A percentile compares a stretch with the other conserved stretches of the same genome.
Evolutionary conservation across 2,329 filamentous ascomycete species (phyloP).

Genomic region (Cordyceps farinosa): DNA sequence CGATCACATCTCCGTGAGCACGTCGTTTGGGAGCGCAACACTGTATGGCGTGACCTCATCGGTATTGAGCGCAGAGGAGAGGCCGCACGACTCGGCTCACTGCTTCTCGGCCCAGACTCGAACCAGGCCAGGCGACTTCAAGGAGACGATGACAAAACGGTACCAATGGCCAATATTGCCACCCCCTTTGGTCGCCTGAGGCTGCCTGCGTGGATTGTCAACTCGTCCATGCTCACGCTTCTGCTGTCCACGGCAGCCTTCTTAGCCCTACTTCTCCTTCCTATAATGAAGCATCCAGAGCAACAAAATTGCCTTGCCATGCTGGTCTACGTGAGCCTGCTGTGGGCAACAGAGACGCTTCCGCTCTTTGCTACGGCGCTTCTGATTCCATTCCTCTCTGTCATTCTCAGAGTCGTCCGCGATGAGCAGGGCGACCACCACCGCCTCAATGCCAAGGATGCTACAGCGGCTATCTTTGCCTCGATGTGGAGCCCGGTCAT

Average conservation of each 20-base stretch:
- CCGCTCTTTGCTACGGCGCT: slow-evolving; percentile 95
- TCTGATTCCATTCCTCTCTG: slow-evolving; percentile 87
- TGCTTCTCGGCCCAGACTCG: slow-evolving; percentile 72
- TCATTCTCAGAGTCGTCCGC: slow-evolving; percentile 79
- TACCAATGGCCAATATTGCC: slow-evolving; percentile 62
- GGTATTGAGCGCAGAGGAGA: slow-evolving; percentile 94
- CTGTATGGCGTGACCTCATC: slow-evolving; percentile 98
- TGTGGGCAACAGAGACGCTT: slow-evolving; percentile 98
- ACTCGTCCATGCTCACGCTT: slow-evolving; percentile 74
- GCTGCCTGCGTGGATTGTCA: slow-evolving; percentile 79
- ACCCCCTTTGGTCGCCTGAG: slow-evolving; percentile 77
- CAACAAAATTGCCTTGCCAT: slow-evolving; percentile 96
- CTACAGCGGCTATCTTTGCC: slow-evolving; percentile 80
- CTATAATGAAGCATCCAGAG: slow-evolving; percentile 81
- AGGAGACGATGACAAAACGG: slow-evolving; percentile 70
- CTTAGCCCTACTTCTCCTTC: slow-evolving; percentile 66
- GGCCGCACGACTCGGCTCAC: slow-evolving; percentile 84
- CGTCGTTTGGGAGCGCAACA: slow-evolving; percentile 98
- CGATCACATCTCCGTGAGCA: slow-evolving; percentile 90
- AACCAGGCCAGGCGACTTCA: slow-evolving; percentile 71
- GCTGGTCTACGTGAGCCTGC: slow-evolving; percentile 84
- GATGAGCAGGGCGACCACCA: slow-evolving; percentile 63
- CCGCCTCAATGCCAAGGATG: slow-evolving; percentile 72
- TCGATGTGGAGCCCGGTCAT: slow-evolving; percentile 99
- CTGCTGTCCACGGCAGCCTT: slow-evolving; percentile 71